Evolutionary conservation across 2,329 filamentous ascomycete species (phyloP).

Genomic region (Penicillium sp.): DNA sequence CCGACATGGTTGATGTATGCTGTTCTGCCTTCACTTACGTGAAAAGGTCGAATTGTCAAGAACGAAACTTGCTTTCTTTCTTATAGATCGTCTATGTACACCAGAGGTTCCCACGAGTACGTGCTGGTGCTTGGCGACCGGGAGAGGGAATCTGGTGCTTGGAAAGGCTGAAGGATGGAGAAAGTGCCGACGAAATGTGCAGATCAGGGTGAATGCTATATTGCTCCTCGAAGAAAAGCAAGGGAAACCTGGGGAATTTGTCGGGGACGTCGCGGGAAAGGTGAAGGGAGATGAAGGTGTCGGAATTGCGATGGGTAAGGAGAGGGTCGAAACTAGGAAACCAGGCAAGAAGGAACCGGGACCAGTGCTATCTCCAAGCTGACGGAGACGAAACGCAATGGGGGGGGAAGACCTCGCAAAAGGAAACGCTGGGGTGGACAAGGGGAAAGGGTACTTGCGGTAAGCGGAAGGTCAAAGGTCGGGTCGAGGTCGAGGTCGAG

Average conservation of each 20-base stretch:
- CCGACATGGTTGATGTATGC: slow-evolving; percentile 64
- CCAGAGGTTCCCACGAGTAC: slow-evolving; percentile 87
- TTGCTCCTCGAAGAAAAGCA: slow-evolving; percentile 12
- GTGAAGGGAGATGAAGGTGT: slow-evolving; percentile 11
- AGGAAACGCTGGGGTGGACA: slow-evolving; percentile 2
- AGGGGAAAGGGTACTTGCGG: background rate
- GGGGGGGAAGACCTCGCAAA: background rate
- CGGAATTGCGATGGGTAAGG: slow-evolving; percentile 18
- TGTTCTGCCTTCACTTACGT: slow-evolving; percentile 39
- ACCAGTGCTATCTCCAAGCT: slow-evolving; percentile 3
- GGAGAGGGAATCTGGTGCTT: slow-evolving; percentile 42
- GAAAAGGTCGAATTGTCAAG: slow-evolving; percentile 46
- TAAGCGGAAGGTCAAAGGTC: background rate
- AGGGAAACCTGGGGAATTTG: slow-evolving; percentile 16
- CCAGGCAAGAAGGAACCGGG: slow-evolving; percentile 10
- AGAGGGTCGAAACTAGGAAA: slow-evolving; percentile 15
- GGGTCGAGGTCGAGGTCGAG: background rate
- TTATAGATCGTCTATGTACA: slow-evolving; percentile 70
- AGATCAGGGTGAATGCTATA: slow-evolving; percentile 21
- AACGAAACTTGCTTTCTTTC: slow-evolving; percentile 53
- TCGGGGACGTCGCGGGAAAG: slow-evolving; percentile 10
- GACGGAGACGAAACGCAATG: background rate
- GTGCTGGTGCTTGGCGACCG: slow-evolving; percentile 69
- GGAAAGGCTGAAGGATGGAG: slow-evolving; percentile 29
- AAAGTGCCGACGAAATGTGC: slow-evolving; percentile 28